These are phyloP conservation scores for Microbotryum scabiosae DNA, from an alignment of 1,284 basidiomycete genomes.

Conservation along the genomic window DNA sequence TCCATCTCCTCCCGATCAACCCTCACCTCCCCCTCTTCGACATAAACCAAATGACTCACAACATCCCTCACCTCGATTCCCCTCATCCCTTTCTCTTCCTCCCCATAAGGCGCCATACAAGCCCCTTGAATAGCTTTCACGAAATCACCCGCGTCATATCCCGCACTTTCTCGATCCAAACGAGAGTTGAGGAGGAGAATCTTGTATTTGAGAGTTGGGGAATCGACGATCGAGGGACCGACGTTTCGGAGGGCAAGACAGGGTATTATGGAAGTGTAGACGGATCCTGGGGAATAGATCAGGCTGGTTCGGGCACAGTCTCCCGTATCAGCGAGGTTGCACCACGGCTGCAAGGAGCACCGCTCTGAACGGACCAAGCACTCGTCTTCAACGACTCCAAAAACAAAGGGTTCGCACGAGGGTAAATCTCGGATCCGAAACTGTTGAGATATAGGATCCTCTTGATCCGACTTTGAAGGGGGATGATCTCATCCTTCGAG, in stretches of 20 bases:
- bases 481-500: conserved; percentile 48
- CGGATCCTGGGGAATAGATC: conserved; percentile 25
- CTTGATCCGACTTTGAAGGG: conserved; percentile 41
- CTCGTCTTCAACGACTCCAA: conserved; percentile 56
- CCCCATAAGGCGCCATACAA: conserved; percentile 1
- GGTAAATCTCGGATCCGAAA: conserved; percentile 55
- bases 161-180: conserved; percentile 85
- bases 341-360: conserved; percentile 55
- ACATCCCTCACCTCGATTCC: conserved; percentile 33
- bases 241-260: conserved; percentile 80
- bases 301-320: conserved; percentile 3
- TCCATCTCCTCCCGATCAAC: conserved; percentile 56
- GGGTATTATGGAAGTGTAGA: conserved; percentile 57
- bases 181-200: conserved; percentile 75
- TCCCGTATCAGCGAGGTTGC: conserved; percentile 43
- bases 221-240: conserved; percentile 64
- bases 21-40: conserved; percentile 54
- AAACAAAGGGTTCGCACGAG: conserved; percentile 43
- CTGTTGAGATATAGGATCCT: conserved; percentile 85
- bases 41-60: conserved; percentile 73
- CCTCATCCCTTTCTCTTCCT: neutral
- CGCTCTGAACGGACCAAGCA: conserved; percentile 40
- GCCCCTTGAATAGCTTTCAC: conserved; percentile 14
- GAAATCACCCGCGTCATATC: conserved; percentile 71
- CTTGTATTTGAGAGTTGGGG: conserved; percentile 63